Base-by-base conservation (phyloP, 306 rosid species). In the Sindora glabra region DNA sequence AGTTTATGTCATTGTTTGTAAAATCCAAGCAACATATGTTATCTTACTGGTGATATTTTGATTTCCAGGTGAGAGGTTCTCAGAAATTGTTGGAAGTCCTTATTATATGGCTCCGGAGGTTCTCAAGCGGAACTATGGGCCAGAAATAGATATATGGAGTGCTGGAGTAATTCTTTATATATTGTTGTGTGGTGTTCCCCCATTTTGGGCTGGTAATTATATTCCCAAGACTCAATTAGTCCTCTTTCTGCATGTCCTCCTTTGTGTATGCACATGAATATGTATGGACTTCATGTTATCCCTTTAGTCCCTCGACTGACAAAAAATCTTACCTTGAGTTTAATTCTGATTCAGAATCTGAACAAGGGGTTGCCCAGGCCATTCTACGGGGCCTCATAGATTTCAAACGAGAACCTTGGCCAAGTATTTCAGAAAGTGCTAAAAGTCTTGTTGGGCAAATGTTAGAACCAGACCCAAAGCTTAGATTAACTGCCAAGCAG, bases 71-170 rank as follows among this genome's bases (percentile, higher is more conserved):
- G 90, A 94, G 73, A 84, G 50, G 67, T 94, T 94, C 83, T 89
- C 97, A n/a, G 99, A 94, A 75, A 94, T 94, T 73, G 99, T 94
- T 68, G 99, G 99, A 64, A 94, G 99, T 80, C 99, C 99, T 8
- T 94, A 94, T 69, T 94, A 94, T 77, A 94, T 94, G 99, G 99
- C 99, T 48, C 99, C 99, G 0, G 99, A 94, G 79, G 99, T 94
- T 72, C 86, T 94, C 62, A 94, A 94, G 81, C 79, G 97, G 37
- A 89, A 62, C 70, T 94, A 94, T 23, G 99, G 99, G 66, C 99
- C 94, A 16, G 99, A 94, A 81, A 89, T 94, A 65, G 99, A 94
- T 69, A 94, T 94, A 75, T 94, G 99, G 99, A 94, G 99, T 74
- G 95, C 99, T 14, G 99, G 99, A 75, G 99, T 94, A 62, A 89